A percentile compares a stretch with the other conserved stretches of the same genome.
Conservation (phyloP, 2,329 filamentous ascomycete genomes). For the Alternaria dauci region DNA sequence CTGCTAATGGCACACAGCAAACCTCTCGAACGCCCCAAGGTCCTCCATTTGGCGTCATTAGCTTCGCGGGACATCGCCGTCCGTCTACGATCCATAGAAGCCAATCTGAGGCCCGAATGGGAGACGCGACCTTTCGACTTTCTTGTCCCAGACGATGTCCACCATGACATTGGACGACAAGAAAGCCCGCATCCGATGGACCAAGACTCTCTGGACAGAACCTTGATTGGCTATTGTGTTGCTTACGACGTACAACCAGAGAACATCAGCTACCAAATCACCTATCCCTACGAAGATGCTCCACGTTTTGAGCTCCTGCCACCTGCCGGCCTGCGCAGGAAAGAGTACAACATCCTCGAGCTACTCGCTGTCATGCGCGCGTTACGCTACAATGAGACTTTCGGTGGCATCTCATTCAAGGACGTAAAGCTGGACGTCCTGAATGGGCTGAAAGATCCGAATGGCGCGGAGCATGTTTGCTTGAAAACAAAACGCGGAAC, state of each 20-base stretch:
- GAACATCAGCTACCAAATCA: slow-evolving; percentile 62
- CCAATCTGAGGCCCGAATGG: slow-evolving; percentile 72
- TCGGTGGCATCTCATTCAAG: slow-evolving; percentile 72
- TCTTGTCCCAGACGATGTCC: slow-evolving; percentile 62
- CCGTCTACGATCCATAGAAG: slow-evolving; percentile 67
- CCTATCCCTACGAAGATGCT: slow-evolving; percentile 64
- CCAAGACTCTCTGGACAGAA: slow-evolving; percentile 69
- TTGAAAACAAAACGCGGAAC: slow-evolving; percentile 65
- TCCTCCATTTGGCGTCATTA: slow-evolving; percentile 69
- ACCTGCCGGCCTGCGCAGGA: slow-evolving; percentile 60
- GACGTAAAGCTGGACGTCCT: slow-evolving; percentile 70
- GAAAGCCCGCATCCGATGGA: slow-evolving; percentile 64
- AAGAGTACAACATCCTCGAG: slow-evolving; percentile 67
- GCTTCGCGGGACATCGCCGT: slow-evolving; percentile 71
- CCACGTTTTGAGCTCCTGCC: slow-evolving; percentile 71
- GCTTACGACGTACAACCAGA: slow-evolving; percentile 73
- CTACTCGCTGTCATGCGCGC: slow-evolving; percentile 75
- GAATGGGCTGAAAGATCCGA: slow-evolving; percentile 67
- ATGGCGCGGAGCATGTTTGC: slow-evolving; percentile 70
- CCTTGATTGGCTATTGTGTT: slow-evolving; percentile 73
- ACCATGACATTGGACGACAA: slow-evolving; percentile 46
- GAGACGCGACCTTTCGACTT: slow-evolving; percentile 69
- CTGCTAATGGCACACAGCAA: slow-evolving; percentile 48
- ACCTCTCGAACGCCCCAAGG: slow-evolving; percentile 64
- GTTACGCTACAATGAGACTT: slow-evolving; percentile 74